Conservation (phyloP, 1,284 basidiomycete genomes). For the Ceratobasidium sp. region DNA sequence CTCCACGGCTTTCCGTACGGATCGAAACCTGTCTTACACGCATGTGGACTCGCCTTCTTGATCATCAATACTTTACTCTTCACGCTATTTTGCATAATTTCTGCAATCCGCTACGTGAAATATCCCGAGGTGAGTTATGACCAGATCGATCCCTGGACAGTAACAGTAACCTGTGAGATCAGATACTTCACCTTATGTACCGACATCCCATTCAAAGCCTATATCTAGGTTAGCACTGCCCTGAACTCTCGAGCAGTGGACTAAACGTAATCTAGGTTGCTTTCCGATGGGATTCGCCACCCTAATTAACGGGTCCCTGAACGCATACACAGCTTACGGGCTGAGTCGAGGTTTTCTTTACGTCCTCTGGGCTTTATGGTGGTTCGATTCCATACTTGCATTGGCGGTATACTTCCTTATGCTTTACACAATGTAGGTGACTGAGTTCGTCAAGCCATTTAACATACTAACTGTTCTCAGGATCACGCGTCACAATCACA, state of each 20-base stretch:
- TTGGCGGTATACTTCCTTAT: conserved; percentile 9
- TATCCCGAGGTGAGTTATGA: conserved; percentile 14
- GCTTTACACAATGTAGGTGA: conserved; percentile 20
- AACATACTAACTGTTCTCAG: not conserved
- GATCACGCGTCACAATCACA: conserved; percentile 26
- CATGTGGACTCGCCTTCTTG: not conserved
- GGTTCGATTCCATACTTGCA: conserved; percentile 4
- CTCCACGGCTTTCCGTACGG: conserved; percentile 26
- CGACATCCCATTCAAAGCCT: conserved; percentile 26
- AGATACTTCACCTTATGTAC: conserved; percentile 7
- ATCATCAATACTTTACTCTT: conserved; percentile 9
- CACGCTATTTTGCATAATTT: not conserved
- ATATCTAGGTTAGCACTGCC: conserved; percentile 1
- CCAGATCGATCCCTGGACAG: not conserved
- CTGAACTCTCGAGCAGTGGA: not conserved
- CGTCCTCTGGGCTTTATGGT: conserved; percentile 17
- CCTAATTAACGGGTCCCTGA: conserved; percentile 19
- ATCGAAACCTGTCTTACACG: not conserved
- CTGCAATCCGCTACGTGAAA: not conserved
- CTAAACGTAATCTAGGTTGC: not conserved
- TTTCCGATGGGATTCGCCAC: conserved; percentile 31
- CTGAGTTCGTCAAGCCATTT: not conserved
- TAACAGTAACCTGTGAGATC: not conserved
- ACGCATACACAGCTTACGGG: conserved; percentile 1
- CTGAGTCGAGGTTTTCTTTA: conserved; percentile 1